Base-by-base conservation (phyloP, 768 basidiomycete genomes). In the Pisolithus tinctorius region DNA sequence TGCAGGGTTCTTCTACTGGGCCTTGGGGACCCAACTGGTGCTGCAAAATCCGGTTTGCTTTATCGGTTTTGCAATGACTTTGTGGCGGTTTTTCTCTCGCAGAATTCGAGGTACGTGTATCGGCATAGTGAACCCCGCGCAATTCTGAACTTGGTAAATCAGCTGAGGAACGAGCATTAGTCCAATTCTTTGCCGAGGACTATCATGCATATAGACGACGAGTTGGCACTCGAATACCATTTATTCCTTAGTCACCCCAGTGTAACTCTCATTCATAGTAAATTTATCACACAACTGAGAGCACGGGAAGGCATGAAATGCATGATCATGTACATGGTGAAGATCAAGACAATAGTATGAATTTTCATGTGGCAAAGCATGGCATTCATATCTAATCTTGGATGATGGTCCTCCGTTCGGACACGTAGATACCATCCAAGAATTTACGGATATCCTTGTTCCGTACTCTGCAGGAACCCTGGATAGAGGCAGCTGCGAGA, bases 381-480 rank as follows among this genome's bases (percentile, higher is more conserved):
- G 46, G 30, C 40, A 43, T 36, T 49, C 25, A 36, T 40, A 49
- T 13, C 47, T 52, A 78, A 48, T 81, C 71, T 25, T 80, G 81
- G 52, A 68, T 55, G 45, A 73, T 60, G 13, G 84, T 84, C 53
- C 81, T 80, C 74, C 81, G 85, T 63, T 87, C 86, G 36, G 91
- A 93, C 55, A 93, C 90, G 62, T 93, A 93, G 74, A 93, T 82
- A 69, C 91, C 88, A 67, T 94, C 91, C 69, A 96, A 77, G 80
- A 97, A 96, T 79, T 97, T 96, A 64, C 95, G 92, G 74, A 98
- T 97, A 79, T 95, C 95, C 79, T 99, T 99, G 86, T 98, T 96
- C 72, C 92, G 88, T 65, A 99, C 96, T 60, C 86, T 83, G 77
- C 93, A 96, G 55, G 87, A 78, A 60, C 94, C 94, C 69, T 98